Percentiles rank a stretch among this genome's conserved stretches.
Conservation (phyloP, 1,284 basidiomycete genomes). For the Cryptococcus floricola region DNA sequence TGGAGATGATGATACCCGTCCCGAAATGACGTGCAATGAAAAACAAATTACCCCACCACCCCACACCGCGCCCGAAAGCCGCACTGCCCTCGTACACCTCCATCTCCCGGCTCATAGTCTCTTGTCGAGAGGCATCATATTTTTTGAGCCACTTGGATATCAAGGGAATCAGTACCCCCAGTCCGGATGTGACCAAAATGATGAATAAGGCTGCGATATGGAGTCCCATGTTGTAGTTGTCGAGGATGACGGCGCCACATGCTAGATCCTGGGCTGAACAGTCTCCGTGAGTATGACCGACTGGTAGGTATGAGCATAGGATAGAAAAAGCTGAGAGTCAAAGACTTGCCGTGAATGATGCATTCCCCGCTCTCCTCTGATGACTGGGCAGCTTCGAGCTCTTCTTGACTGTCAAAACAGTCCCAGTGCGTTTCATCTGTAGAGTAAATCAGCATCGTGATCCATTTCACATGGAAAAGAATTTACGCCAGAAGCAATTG, state of each 20-base stretch:
- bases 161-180: constrained; percentile 46
- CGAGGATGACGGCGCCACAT: constrained; percentile 35
- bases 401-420: constrained; percentile 20
- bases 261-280: constrained; percentile 44
- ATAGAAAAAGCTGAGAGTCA: neutral
- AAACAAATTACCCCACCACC: constrained; percentile 37
- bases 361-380: constrained; percentile 25
- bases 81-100: constrained; percentile 8
- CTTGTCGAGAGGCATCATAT: neutral
- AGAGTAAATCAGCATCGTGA: neutral
- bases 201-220: constrained; percentile 51
- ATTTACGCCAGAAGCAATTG: constrained; percentile 27
- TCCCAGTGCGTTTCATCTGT: constrained; percentile 36
- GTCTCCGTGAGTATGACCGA: constrained; percentile 44
- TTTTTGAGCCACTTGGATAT: constrained; percentile 25
- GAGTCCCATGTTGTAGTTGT: constrained; percentile 46
- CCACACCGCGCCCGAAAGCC: constrained; percentile 21
- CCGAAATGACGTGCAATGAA: constrained; percentile 47
- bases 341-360: constrained; percentile 31
- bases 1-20: constrained; percentile 48
- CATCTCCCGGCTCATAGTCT: constrained; percentile 5
- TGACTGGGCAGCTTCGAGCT: constrained; percentile 13
- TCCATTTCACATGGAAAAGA: neutral
- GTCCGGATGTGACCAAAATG: constrained; percentile 43
- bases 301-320: constrained; percentile 1